phyloP scores from a whole-genome alignment of 2,329 filamentous ascomycete species.

The Aspergillus sp. region DNA sequence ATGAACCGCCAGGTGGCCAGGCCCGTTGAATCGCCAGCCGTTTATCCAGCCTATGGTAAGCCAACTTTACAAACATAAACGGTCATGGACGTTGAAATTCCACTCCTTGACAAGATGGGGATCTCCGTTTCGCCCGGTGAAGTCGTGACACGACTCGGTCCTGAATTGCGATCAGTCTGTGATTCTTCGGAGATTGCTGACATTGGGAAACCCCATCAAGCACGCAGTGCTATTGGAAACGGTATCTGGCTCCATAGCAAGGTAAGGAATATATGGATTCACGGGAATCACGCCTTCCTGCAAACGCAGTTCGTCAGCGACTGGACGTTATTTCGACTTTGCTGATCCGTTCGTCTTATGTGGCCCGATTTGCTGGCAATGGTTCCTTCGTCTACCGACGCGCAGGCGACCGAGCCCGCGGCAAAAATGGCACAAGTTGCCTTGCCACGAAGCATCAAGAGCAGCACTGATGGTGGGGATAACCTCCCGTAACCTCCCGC shows the following conservation, averaged over 20 bases:
- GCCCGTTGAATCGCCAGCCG: too few species aligned
- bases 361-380: neutral
- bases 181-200: neutral
- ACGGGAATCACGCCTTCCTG: neutral
- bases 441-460: slow-evolving; percentile 10
- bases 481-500: neutral
- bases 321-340: neutral
- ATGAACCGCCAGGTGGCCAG: slow-evolving; percentile 10
- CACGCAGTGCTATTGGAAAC: neutral
- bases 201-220: neutral
- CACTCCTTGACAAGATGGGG: neutral
- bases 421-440: slow-evolving; percentile 11
- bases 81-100: neutral
- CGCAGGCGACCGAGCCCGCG: neutral
- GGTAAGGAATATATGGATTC: neutral
- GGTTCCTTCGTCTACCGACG: neutral
- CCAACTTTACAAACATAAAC: neutral
- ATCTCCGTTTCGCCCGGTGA: neutral
- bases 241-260: neutral
- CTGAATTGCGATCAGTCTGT: neutral
- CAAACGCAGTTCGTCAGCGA: neutral
- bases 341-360: neutral
- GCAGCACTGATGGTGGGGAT: neutral
- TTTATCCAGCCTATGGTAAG: slow-evolving; percentile 4
- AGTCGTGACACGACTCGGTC: neutral